phyloP scores from a whole-genome alignment of 23 red algal genomes.

The Agarophyton chilense region DNA sequence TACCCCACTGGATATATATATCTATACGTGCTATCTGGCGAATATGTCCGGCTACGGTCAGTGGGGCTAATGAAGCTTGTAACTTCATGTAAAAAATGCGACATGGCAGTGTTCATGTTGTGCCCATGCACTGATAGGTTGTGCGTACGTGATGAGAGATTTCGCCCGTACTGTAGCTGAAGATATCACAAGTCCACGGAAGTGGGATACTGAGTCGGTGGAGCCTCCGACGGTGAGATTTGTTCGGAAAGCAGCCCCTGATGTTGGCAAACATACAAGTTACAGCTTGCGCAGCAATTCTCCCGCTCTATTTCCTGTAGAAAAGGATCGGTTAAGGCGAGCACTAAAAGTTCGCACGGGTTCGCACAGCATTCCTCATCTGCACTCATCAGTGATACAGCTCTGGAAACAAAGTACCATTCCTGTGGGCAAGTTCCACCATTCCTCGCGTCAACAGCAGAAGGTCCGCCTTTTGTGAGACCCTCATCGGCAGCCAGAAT shows the following conservation, averaged over 20 bases:
- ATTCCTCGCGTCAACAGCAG: neutral
- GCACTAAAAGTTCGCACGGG: neutral
- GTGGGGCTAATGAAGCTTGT: too few relatives aligned
- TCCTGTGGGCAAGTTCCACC: neutral
- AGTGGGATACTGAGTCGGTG: neutral
- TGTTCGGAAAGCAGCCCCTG: neutral
- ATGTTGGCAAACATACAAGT: neutral
- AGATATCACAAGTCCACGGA: neutral
- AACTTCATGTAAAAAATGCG: too few relatives aligned
- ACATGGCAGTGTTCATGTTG: too few relatives aligned
- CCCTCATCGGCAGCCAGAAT: neutral
- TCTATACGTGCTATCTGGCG: too few relatives aligned
- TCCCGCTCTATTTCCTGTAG: neutral
- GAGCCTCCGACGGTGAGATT: neutral
- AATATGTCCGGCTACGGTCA: too few relatives aligned
- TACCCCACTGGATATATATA: too few relatives aligned
- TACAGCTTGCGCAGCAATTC: neutral
- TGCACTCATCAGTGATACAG: neutral
- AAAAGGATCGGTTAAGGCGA: neutral
- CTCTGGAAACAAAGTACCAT: neutral
- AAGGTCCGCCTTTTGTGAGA: neutral
- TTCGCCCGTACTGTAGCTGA: too few relatives aligned
- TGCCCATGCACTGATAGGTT: too few relatives aligned
- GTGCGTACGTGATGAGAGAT: too few relatives aligned
- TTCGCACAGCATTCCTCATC: neutral